Base-by-base conservation (phyloP, 225 moss, liverwort and hornwort species). In the Thuidium tamariscinum region DNA sequence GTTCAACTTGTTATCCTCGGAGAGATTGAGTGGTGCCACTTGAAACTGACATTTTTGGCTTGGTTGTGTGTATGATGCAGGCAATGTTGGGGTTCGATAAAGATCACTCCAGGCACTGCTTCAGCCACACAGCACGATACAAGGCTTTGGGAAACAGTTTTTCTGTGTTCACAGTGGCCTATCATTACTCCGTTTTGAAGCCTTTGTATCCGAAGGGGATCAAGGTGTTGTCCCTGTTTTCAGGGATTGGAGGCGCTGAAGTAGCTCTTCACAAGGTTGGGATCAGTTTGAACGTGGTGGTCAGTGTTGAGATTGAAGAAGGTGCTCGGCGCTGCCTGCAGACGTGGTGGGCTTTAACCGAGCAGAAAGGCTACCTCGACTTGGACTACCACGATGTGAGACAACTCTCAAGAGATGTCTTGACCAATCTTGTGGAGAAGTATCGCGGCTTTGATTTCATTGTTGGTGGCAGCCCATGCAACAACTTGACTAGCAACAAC, bases 211-310 rank as follows among this genome's bases (percentile, higher is more conserved):
- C 93, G 1, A 83, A 83, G 80, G 96, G 97, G 23, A 89, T 98
- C 3, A 94, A 94, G 60, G 90, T 98, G 1, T 69, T 96, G 82
- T 98, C 97, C 4, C 69, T 98, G 30, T 96, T 96, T 88, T 95
- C 97, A 73, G 96, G 97, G 25, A 96, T 98, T 14, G 96, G 97
- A 84, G 97, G 97, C 44, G 96, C 97, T 16, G 96, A 98, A 89
- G 96, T 98, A 9, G 96, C 97, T 19, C 87, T 96, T 19, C 92
- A 95, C 75, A 98, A 96, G 86, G 79, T 93, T 6, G 95, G 96
- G 23, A 93, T 98, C 21, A 86, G 80, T 20, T 52, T 95, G 68
- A 92, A 92, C 9, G 92, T 98, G 10, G 94, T 95, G 39, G 96
- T 98, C 21, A 95, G 96, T 82, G 95, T 98, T 27, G 96, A 98